Percentiles rank a stretch among this genome's conserved stretches.
Evolutionary conservation across 352 stramenopile genomes (phyloP).

Genomic region (Globisporangium parvum): DNA sequence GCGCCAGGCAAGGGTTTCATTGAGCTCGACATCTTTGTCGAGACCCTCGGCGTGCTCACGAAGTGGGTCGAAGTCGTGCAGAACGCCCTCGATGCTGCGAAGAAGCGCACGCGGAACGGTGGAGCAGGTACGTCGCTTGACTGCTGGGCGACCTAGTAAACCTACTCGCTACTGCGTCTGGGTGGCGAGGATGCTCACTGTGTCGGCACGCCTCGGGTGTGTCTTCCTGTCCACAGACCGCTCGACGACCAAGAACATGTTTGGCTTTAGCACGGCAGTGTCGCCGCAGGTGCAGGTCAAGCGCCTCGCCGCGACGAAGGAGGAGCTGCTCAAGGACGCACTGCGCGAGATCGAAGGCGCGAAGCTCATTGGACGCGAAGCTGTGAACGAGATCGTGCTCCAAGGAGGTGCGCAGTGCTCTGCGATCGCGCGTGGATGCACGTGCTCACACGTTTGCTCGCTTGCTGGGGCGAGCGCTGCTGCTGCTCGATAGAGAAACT

Average conservation of each 20-base stretch:
- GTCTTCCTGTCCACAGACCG: constrained; percentile 12
- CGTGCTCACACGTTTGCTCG: not conserved
- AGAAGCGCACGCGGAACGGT: constrained; percentile 33
- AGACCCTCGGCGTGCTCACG: constrained; percentile 48
- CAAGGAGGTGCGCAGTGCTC: constrained; percentile 36
- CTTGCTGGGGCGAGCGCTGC: too few species aligned
- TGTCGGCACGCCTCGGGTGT: not conserved
- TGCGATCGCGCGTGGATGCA: not conserved
- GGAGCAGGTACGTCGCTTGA: not conserved
- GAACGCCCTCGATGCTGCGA: constrained; percentile 54
- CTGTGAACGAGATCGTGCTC: constrained; percentile 64
- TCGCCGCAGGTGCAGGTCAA: constrained; percentile 67
- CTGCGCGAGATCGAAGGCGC: constrained; percentile 68
- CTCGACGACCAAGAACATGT: constrained; percentile 38
- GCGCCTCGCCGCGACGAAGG: constrained; percentile 50
- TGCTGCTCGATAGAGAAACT: constrained; percentile 45
- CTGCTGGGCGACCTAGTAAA: not conserved
- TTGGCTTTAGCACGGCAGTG: constrained; percentile 36
- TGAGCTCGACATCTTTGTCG: constrained; percentile 78
- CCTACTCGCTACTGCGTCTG: too few species aligned
- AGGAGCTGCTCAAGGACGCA: constrained; percentile 61
- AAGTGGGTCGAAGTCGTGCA: constrained; percentile 80
- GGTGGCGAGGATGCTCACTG: not conserved
- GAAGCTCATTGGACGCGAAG: constrained; percentile 59
- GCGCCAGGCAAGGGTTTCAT: constrained; percentile 68